Base-by-base conservation (phyloP, 164 flowering plant genomes). In the Platanus orientalis region DNA sequence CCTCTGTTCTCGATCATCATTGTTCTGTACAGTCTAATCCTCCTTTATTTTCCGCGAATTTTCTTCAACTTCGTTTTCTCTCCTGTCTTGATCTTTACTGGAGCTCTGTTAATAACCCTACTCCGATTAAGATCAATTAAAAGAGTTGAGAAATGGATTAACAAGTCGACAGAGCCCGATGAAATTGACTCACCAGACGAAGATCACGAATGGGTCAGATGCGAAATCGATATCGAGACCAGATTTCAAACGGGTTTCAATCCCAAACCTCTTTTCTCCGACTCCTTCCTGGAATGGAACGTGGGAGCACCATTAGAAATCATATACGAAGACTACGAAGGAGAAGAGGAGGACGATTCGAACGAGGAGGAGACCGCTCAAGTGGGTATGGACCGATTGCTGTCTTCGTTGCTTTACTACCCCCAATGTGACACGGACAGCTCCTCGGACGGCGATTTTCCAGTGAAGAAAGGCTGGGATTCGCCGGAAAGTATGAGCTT, bases 231-330 rank as follows among this genome's bases (percentile, higher is more conserved):
- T 50, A 26, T 26, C 13, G 47, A 58, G 26, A 19, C 40, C 21
- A 16, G 57, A 63, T 20, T 12, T n/a, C n/a, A n/a, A n/a, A n/a
- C 13, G 59, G 64, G 24, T 61, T 61, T 65, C 52, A 53, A 36
- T 11, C 63, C 60, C 19, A 63, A 60, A 13, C 62, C 69, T 1
- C 27, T 17, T 49, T 77, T 70, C 20, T 64, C 67, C 44, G 77
- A 69, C 6, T 63, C 71, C 1, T 85, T 85, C 60, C 71, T 81
- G 0, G 83, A 79, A 42, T 87, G 95, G 94, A 69, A 87, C 64
- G 80, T 86, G 61, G 71, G 80, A 13, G 94, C 91, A 21, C 98
- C 98, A 32, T 70, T 92, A 58, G 92, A 86, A 59, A 83, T 89
- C 12, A 92, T 92, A 65, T 75, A 89, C 80, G 97, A 91, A 71